A percentile compares a stretch with the other conserved stretches of the same genome.
These are phyloP conservation scores for Podila horticola DNA, from an alignment of 192 early-diverging fungal species.

Conservation along the genomic window DNA sequence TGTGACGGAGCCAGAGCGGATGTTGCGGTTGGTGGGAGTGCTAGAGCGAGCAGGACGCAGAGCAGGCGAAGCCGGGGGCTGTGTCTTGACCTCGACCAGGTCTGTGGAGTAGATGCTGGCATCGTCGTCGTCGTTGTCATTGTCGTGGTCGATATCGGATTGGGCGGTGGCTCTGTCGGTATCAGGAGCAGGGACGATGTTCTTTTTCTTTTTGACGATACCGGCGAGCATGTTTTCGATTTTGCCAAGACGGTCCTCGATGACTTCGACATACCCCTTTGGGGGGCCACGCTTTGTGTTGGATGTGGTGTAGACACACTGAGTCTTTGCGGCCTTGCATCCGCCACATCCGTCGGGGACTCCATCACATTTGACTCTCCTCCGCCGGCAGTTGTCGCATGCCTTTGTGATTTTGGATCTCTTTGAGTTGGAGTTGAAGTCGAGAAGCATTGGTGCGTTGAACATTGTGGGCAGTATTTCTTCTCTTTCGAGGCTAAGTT, in stretches of 20 bases:
- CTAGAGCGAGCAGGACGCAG: slow-evolving; percentile 17
- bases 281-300: slow-evolving; percentile 79
- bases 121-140: slow-evolving; percentile 31
- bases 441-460: slow-evolving; percentile 45
- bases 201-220: slow-evolving; percentile 58
- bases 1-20: slow-evolving; percentile 25
- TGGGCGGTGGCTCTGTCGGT: slow-evolving; percentile 2
- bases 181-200: neutral
- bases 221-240: slow-evolving; percentile 66
- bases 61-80: slow-evolving; percentile 36
- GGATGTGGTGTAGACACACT: slow-evolving; percentile 72
- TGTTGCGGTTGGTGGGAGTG: slow-evolving; percentile 15
- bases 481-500: neutral
- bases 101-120: slow-evolving; percentile 22
- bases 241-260: slow-evolving; percentile 70
- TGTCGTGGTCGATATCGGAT: slow-evolving; percentile 28
- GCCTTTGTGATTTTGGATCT: slow-evolving; percentile 55
- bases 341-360: slow-evolving; percentile 67
- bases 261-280: slow-evolving; percentile 79
- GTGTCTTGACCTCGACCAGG: slow-evolving; percentile 40
- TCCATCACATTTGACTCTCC: slow-evolving; percentile 79
- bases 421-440: slow-evolving; percentile 46
- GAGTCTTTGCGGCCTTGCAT: slow-evolving; percentile 64
- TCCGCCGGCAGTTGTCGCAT: slow-evolving; percentile 72
- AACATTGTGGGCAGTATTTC: slow-evolving; percentile 27